A percentile compares a stretch with the other conserved stretches of the same genome.
These are phyloP conservation scores for Nemania serpens DNA, from an alignment of 2,329 filamentous ascomycete species.

Conservation along the genomic window DNA sequence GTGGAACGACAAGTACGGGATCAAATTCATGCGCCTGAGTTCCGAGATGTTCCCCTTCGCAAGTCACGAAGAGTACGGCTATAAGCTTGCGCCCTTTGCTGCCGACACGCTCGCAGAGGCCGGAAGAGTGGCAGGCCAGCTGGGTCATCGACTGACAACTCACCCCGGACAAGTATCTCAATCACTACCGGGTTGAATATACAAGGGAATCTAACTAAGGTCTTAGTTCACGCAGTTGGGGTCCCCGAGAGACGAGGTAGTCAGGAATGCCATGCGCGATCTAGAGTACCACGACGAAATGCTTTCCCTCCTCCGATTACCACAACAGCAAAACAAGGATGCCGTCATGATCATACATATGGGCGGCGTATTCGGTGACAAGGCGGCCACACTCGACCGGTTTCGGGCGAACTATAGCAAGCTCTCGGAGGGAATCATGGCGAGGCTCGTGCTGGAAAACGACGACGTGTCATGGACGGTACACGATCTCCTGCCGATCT, in stretches of 20 bases:
- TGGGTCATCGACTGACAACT: constrained; percentile 84
- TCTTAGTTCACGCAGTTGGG: constrained; percentile 83
- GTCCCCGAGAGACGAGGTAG: constrained; percentile 77
- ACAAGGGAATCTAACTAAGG: constrained; percentile 15
- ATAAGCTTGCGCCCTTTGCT: constrained; percentile 82
- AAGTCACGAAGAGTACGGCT: constrained; percentile 84
- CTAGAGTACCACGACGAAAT: constrained; percentile 88
- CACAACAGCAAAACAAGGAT: constrained; percentile 77
- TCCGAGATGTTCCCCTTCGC: constrained; percentile 98
- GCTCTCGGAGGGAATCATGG: constrained; percentile 72
- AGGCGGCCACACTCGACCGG: constrained; percentile 74
- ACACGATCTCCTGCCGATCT: constrained; percentile 86
- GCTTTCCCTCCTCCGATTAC: constrained; percentile 75
- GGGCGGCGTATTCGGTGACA: constrained; percentile 89
- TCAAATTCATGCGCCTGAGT: constrained; percentile 89
- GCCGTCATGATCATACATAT: constrained; percentile 95
- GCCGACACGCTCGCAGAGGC: constrained; percentile 75
- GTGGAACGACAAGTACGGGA: constrained; percentile 92
- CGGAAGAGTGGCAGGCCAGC: constrained; percentile 74
- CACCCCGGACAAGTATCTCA: constrained; percentile 75
- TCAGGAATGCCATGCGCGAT: constrained; percentile 77
- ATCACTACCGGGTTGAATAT: neutral
- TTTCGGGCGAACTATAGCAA: constrained; percentile 76
- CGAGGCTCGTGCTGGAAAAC: constrained; percentile 86
- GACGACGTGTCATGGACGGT: constrained; percentile 94